Evolutionary conservation across 2,329 filamentous ascomycete genomes (phyloP), one percentile per base, ranked within the genome.

Genomic region (Penicillium sp.): DNA sequence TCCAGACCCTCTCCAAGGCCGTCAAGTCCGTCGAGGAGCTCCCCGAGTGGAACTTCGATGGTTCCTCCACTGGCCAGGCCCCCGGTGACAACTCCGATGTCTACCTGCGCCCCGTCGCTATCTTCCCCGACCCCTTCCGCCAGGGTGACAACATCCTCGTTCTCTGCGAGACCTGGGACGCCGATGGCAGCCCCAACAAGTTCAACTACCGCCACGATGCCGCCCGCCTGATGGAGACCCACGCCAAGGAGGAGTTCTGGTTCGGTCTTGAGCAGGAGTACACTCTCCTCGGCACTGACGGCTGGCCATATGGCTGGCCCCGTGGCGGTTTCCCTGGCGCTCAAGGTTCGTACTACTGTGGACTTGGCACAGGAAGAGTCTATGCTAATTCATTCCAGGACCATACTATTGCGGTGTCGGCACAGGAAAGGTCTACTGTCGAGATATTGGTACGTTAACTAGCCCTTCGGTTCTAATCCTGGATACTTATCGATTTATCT

Each of bases 231-330:
- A 96, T 98, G 91, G 88, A 95, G 79, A 85, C 88, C 64, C 88
- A 97, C 79, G 88, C 88, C 77, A 83, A 87, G 59, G 89, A 94
- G 72, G 84, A 90, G 77, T 93, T 95, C 75, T 98, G 94, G 95
- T 99, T 98, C 81, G 95, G 95, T 81, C 88, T 99, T 17, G 94
- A 96, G 78, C 94, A 98, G 78, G 94, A 98, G 81, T 98, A 98
- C 86, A 98, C 92, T 62, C 88, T 96, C 48, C 89, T 98, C 70
- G 93, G 94, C 74, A 81, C 88, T 69, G 86, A 89, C 70, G 90
- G 92, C 79, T 90, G 92, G 81, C 95, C 95, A 57, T 97, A 92
- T 74, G 95, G 95, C 82, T 96, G 92, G 91, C 90, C 90, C 75
- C 86, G 86, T 80, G 88, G 89, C 74, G 92, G 92, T 74, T 96